Percentiles rank a stretch among this genome's conserved stretches.
These are phyloP conservation scores for Zygosaccharomyces pseudobailii DNA, from an alignment of 1,139 yeast genomes.

Conservation along the genomic window DNA sequence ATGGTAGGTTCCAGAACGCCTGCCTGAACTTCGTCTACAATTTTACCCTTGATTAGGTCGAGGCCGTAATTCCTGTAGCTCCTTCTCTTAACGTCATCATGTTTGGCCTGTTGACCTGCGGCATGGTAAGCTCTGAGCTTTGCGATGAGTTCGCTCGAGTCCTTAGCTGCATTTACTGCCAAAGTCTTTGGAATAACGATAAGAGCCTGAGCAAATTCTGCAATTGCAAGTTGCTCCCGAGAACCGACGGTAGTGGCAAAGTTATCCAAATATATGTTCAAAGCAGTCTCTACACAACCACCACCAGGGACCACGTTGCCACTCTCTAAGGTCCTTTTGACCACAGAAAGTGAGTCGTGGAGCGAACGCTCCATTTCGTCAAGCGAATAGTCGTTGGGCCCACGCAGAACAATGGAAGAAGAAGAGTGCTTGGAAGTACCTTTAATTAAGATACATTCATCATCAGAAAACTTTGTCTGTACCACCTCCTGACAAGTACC, in stretches of 20 bases:
- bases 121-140: slow-evolving; percentile 96
- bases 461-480: slow-evolving; percentile 90
- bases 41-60: slow-evolving; percentile 85
- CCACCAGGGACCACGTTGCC: slow-evolving; percentile 98
- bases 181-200: slow-evolving; percentile 92
- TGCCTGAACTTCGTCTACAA: slow-evolving; percentile 73
- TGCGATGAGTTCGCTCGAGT: slow-evolving; percentile 89
- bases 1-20: slow-evolving; percentile 97
- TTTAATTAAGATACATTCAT: slow-evolving; percentile 91
- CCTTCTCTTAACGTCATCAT: slow-evolving; percentile 76
- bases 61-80: slow-evolving; percentile 87
- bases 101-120: slow-evolving; percentile 83
- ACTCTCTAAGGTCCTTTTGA: slow-evolving; percentile 92
- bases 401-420: slow-evolving; percentile 87
- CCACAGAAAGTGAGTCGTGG: slow-evolving; percentile 91
- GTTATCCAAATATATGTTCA: slow-evolving; percentile 90
- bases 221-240: slow-evolving; percentile 96
- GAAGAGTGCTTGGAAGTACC: slow-evolving; percentile 94
- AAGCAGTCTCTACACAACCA: slow-evolving; percentile 96
- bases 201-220: slow-evolving; percentile 90
- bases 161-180: slow-evolving; percentile 97
- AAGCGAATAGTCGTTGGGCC: slow-evolving; percentile 90
- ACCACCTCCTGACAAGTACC: slow-evolving; percentile 91
- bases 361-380: slow-evolving; percentile 98
- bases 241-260: slow-evolving; percentile 98